Evolutionary conservation across 257 asterid species (phyloP).

Genomic region (Nicotiana tabacum): DNA sequence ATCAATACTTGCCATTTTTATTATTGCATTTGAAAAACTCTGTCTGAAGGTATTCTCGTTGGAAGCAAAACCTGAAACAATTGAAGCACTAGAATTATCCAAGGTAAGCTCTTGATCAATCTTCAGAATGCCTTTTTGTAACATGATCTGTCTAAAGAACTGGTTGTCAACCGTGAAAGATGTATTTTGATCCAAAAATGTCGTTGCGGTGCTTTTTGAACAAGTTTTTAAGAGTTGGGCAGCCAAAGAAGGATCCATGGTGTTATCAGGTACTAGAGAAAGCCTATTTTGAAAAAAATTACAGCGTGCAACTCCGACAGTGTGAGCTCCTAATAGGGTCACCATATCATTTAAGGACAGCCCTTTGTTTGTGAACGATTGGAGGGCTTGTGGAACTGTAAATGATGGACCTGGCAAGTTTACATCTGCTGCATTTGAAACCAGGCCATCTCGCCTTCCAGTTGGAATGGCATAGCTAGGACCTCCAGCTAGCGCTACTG

Average conservation of each 20-base stretch:
- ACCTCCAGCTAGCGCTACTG: conserved; percentile 66
- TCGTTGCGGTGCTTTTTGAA: conserved; percentile 39
- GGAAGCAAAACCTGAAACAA: conserved; percentile 17
- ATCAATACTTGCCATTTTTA: conserved; percentile 26
- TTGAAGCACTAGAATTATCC: conserved; percentile 35
- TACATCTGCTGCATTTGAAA: conserved; percentile 38
- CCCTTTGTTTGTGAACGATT: conserved; percentile 37
- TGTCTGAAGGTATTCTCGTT: conserved; percentile 6
- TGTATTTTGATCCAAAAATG: conserved; percentile 63
- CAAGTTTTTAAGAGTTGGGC: conserved; percentile 36
- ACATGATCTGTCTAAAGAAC: conserved; percentile 43
- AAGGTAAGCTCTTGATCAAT: conserved; percentile 61
- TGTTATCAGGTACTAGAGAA: conserved; percentile 11
- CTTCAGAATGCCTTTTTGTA: conserved; percentile 49
- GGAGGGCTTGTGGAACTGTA: conserved; percentile 31
- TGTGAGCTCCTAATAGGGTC: conserved; percentile 70
- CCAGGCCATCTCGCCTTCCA: conserved; percentile 61
- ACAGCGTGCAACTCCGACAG: conserved; percentile 70
- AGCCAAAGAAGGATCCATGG: conserved; percentile 49
- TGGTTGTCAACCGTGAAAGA: conserved; percentile 50
- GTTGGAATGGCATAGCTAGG: conserved; percentile 46
- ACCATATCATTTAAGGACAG: conserved; percentile 58
- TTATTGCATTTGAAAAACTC: conserved; percentile 23
- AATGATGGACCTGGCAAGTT: conserved; percentile 57
- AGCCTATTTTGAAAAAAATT: conserved; percentile 54